Evolutionary conservation across 1,284 basidiomycete species (phyloP).

Genomic region (Tilletiopsis washingtonensis): DNA sequence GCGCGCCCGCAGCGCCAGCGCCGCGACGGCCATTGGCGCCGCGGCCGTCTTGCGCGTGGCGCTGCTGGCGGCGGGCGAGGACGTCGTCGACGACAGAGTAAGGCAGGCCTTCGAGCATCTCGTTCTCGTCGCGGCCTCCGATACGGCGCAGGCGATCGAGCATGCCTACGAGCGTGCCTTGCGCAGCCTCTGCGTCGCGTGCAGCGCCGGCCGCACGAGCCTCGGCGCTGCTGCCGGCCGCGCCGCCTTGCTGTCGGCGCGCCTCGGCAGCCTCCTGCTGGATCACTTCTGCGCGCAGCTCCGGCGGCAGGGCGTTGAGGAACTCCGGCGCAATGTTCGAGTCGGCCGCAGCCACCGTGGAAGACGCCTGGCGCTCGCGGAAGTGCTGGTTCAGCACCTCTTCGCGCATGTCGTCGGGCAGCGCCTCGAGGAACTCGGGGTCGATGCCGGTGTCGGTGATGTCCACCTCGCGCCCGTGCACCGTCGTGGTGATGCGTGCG

Average conservation of each 20-base stretch:
- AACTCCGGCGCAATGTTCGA: slow-evolving; percentile 90
- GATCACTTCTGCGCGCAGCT: slow-evolving; percentile 91
- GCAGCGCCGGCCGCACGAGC: slow-evolving; percentile 2
- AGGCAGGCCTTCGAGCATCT: slow-evolving; percentile 68
- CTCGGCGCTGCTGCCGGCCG: slow-evolving; percentile 29
- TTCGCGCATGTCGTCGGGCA: slow-evolving; percentile 97
- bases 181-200: slow-evolving; percentile 3
- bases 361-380: slow-evolving; percentile 62
- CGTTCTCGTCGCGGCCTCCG: slow-evolving; percentile 48
- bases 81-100: slow-evolving; percentile 5
- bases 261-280: slow-evolving; percentile 82
- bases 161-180: slow-evolving; percentile 77
- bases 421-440: slow-evolving; percentile 90
- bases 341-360: slow-evolving; percentile 55
- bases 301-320: slow-evolving; percentile 87
- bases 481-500: slow-evolving; percentile 45
- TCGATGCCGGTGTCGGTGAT: slow-evolving; percentile 99
- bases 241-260: not conserved
- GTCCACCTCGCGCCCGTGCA: slow-evolving; percentile 88
- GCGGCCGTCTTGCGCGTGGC: not conserved
- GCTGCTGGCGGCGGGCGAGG: slow-evolving; percentile 13
- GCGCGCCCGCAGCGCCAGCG: not conserved
- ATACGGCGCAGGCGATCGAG: slow-evolving; percentile 75
- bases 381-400: slow-evolving; percentile 97
- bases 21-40: not conserved